These are phyloP conservation scores for Kondoa subrosea DNA, from an alignment of 768 basidiomycete species.

Conservation along the genomic window DNA sequence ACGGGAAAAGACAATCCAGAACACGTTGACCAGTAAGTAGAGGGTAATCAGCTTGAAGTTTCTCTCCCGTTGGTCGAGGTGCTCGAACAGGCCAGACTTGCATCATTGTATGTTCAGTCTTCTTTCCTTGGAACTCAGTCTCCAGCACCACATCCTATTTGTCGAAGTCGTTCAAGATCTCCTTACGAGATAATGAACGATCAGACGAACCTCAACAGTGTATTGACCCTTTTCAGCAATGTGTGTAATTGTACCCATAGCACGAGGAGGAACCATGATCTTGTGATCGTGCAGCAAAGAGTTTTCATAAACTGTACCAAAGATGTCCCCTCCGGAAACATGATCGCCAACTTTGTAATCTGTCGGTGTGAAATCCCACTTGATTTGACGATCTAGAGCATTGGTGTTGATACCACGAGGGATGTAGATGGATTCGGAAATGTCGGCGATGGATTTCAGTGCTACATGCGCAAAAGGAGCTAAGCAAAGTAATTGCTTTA, in stretches of 20 bases:
- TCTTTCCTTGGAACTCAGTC: slow-evolving; percentile 93
- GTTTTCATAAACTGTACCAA: slow-evolving; percentile 89
- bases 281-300: slow-evolving; percentile 92
- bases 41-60: slow-evolving; percentile 79
- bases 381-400: slow-evolving; percentile 64
- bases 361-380: slow-evolving; percentile 89
- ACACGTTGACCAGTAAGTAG: slow-evolving; percentile 92
- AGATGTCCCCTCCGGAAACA: slow-evolving; percentile 90
- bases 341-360: slow-evolving; percentile 85
- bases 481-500: not conserved
- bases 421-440: slow-evolving; percentile 98
- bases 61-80: slow-evolving; percentile 86
- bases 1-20: slow-evolving; percentile 91
- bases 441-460: slow-evolving; percentile 73
- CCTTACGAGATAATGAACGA: not conserved
- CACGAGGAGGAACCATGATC: slow-evolving; percentile 85
- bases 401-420: slow-evolving; percentile 97
- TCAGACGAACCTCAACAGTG: slow-evolving; percentile 52
- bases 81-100: slow-evolving; percentile 98
- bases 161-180: not conserved
- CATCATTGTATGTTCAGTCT: slow-evolving; percentile 84
- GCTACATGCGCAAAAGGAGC: slow-evolving; percentile 20
- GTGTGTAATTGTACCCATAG: slow-evolving; percentile 81
- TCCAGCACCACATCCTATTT: slow-evolving; percentile 83
- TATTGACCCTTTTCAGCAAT: slow-evolving; percentile 91